phyloP scores from a whole-genome alignment of 495 filamentous ascomycete genomes.

The Trichocladium uniseriatum region DNA sequence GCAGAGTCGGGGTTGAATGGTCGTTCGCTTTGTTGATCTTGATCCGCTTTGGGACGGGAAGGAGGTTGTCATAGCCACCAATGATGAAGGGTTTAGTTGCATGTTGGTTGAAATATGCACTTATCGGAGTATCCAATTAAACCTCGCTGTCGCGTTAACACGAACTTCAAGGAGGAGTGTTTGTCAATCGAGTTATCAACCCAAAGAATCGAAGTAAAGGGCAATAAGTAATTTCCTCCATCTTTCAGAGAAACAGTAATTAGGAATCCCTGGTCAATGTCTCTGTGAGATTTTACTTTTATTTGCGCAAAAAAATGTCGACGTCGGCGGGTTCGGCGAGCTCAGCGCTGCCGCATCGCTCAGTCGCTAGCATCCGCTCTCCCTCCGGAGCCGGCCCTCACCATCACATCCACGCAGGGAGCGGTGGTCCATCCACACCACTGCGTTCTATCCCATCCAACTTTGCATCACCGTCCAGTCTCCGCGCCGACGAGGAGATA shows the following conservation, averaged over 20 bases:
- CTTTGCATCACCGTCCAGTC: constrained; percentile 63
- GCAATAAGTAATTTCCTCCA: neutral
- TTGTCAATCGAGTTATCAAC: neutral
- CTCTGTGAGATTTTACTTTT: too few species aligned
- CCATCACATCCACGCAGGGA: constrained; percentile 9
- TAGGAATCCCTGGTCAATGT: too few species aligned
- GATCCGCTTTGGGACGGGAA: constrained; percentile 15
- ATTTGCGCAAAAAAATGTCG: constrained; percentile 4
- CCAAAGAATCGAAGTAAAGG: too few species aligned
- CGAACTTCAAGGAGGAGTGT: too few species aligned
- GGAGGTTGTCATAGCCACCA: constrained; percentile 14
- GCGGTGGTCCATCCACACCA: constrained; percentile 54
- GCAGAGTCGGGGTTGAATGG: too few species aligned
- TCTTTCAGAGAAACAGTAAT: too few species aligned
- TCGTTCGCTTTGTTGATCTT: constrained; percentile 22
- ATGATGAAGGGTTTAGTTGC: neutral
- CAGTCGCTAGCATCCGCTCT: constrained; percentile 43
- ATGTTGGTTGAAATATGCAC: neutral
- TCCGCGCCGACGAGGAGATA: constrained; percentile 74
- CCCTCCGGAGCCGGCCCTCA: constrained; percentile 13
- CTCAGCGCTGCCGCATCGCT: constrained; percentile 35
- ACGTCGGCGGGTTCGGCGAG: constrained; percentile 20
- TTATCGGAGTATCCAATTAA: neutral
- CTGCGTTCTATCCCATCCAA: constrained; percentile 48
- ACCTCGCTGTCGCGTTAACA: neutral